These are phyloP conservation scores for Suillus fuscotomentosus DNA, from an alignment of 768 basidiomycete genomes.

Conservation along the genomic window DNA sequence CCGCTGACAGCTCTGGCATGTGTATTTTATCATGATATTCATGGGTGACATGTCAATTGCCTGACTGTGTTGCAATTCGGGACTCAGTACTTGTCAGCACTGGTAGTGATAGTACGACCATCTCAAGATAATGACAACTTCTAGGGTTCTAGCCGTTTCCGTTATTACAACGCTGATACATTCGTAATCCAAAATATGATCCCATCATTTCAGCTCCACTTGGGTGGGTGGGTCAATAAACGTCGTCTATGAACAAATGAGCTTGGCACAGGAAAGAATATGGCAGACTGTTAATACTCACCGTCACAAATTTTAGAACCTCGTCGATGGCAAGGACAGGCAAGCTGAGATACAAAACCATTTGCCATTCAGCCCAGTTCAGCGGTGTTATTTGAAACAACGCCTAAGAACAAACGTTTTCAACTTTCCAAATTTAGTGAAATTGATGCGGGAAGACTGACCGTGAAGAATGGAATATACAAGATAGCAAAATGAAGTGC, in stretches of 20 bases:
- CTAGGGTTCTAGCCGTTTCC: not conserved
- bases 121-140: not conserved
- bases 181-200: not conserved
- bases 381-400: conserved; percentile 92
- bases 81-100: not conserved
- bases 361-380: conserved; percentile 95
- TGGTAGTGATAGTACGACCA: not conserved
- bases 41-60: not conserved
- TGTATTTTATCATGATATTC: not conserved
- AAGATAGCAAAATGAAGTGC: conserved; percentile 90
- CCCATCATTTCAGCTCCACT: conserved; percentile 35
- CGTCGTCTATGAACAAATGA: conserved; percentile 39
- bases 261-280: conserved; percentile 9
- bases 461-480: conserved; percentile 96
- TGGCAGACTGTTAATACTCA: conserved; percentile 33
- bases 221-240: conserved; percentile 57
- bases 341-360: conserved; percentile 82
- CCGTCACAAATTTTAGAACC: conserved; percentile 79
- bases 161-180: not conserved
- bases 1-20: not conserved
- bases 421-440: not conserved
- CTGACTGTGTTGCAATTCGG: too few species aligned
- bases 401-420: conserved; percentile 38
- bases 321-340: conserved; percentile 93
- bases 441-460: conserved; percentile 36